Percentiles rank a stretch among this genome's conserved stretches.
These are phyloP conservation scores for Kazachstania psychrophila DNA, from an alignment of 805 yeast genomes.

Conservation along the genomic window DNA sequence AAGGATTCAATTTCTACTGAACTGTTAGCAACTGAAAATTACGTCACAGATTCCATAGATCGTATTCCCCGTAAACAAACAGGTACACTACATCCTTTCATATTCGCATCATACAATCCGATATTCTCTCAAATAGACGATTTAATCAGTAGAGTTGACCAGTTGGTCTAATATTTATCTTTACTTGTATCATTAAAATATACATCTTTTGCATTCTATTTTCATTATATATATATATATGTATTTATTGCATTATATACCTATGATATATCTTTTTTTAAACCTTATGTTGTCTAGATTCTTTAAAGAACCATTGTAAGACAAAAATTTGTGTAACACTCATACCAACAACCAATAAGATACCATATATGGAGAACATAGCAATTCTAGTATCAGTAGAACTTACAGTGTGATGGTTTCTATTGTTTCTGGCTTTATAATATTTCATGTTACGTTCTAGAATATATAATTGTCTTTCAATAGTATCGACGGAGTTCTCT, in stretches of 20 bases:
- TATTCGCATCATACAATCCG: background rate
- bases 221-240: background rate
- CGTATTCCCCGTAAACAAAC: too few relatives aligned
- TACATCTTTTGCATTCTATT: too few relatives aligned
- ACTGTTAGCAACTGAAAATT: too few relatives aligned
- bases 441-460: constrained; percentile 58
- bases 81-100: constrained; percentile 1
- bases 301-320: constrained; percentile 63
- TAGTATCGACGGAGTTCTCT: constrained; percentile 40
- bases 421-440: constrained; percentile 80
- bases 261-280: constrained; percentile 15
- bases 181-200: too few relatives aligned
- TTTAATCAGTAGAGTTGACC: too few relatives aligned
- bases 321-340: constrained; percentile 58
- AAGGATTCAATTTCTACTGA: too few relatives aligned
- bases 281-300: constrained; percentile 58
- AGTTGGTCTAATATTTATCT: too few relatives aligned
- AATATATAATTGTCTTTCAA: constrained; percentile 51
- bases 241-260: background rate
- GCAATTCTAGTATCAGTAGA: constrained; percentile 56
- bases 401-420: constrained; percentile 74
- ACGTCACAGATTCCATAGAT: too few relatives aligned
- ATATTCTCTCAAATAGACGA: background rate
- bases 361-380: constrained; percentile 58
- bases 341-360: constrained; percentile 56